Evolutionary conservation across 306 rosid genomes (phyloP), one percentile per base, ranked within the genome.

Genomic region (Clitoria ternatea): DNA sequence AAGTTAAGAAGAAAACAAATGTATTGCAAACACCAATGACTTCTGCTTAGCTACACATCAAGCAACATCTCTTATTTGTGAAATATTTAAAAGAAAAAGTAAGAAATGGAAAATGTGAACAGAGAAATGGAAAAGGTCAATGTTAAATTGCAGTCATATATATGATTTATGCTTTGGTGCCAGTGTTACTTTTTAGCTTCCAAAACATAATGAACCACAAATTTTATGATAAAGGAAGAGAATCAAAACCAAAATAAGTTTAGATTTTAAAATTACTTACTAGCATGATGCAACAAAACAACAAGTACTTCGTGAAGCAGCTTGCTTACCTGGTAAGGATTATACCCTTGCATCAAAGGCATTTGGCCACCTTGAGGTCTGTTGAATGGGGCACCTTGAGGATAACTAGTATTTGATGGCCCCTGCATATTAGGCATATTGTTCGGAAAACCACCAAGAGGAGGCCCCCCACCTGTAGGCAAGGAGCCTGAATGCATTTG

Each of bases 361-460:
- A 90, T 94, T 83, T 90, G 98, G 56, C 98, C 97, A 80, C 86
- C 88, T 76, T 82, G 98, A 55, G 87, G 79, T 59, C 97, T 84
- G 75, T 84, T 90, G 61, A 89, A 91, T 42, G 86, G 55, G 77
- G 92, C 96, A 66, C 92, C 89, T 67, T 89, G 97, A 53, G 85
- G 85, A 74, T 85, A 94, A 72, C 80, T 77, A 20, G 86, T 77
- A 83, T 82, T 94, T 5, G 96, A 64, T 32, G 94, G 92, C 14
- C 89, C 97, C 75, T 90, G 98, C 96, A 90, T 87, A 76, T 90
- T 89, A 64, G 91, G 89, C 84, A 87, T 29, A 61, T 78, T 83
- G 64, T 83, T 82, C 19, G 87, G 88, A 73, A 87, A 94, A 67
- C 89, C 91, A 54, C 91, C 95, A 23, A 74, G 79, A 23, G 96